These are phyloP conservation scores for Lizonia empirigonia DNA, from an alignment of 2,329 filamentous ascomycete species.

Conservation along the genomic window DNA sequence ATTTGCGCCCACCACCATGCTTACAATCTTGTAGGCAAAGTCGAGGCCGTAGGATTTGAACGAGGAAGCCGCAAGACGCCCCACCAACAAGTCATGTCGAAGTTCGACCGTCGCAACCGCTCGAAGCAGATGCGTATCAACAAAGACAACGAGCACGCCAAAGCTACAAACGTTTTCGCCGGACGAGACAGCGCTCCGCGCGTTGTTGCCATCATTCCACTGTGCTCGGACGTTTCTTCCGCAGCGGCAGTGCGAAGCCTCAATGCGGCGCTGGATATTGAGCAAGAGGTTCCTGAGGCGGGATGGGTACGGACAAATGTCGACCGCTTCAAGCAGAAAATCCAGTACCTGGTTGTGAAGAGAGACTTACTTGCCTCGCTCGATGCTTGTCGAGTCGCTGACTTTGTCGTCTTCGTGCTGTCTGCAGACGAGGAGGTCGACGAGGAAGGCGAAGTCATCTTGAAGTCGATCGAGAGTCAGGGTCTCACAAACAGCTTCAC, in stretches of 20 bases:
- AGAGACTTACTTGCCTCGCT: conserved; percentile 77
- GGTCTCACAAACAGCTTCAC: conserved; percentile 93
- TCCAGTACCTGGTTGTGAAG: conserved; percentile 80
- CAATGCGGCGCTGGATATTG: conserved; percentile 80
- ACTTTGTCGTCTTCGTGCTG: conserved; percentile 87
- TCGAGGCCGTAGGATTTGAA: conserved; percentile 65
- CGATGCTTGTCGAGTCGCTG: conserved; percentile 85
- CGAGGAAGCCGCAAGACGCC: conserved; percentile 80
- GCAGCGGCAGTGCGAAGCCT: conserved; percentile 70
- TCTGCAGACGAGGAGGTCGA: conserved; percentile 86
- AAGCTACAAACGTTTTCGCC: conserved; percentile 80
- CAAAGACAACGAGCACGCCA: conserved; percentile 83
- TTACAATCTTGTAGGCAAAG: conserved; percentile 67
- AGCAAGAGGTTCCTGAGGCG: conserved; percentile 65
- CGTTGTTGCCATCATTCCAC: conserved; percentile 84
- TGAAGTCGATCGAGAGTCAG: conserved; percentile 88
- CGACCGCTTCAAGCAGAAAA: conserved; percentile 92
- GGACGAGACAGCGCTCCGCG: conserved; percentile 86
- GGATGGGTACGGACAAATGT: conserved; percentile 69
- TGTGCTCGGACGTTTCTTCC: conserved; percentile 75
- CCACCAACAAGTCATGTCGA: conserved; percentile 96
- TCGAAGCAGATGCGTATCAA: conserved; percentile 84
- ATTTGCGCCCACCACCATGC: background rate
- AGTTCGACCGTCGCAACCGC: conserved; percentile 93
- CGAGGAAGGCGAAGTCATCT: conserved; percentile 78